Conservation (phyloP, 116 monocot genomes). For the Dioscorea cayenensis region DNA sequence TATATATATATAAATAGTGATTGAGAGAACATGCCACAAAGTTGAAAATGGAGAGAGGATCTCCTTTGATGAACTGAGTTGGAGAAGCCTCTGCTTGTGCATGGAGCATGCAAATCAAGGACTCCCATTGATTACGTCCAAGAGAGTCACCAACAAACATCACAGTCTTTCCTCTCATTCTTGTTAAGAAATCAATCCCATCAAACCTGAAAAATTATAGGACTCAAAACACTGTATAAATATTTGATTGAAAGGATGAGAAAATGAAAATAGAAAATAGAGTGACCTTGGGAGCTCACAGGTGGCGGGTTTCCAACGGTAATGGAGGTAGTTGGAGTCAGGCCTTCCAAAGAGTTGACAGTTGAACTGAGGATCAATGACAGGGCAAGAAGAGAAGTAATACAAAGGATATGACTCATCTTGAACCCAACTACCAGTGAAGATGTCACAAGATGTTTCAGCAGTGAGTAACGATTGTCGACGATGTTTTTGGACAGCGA, state of each 20-base stretch:
- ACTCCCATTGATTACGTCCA: constrained; percentile 89
- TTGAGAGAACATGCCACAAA: constrained; percentile 45
- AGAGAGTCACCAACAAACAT: constrained; percentile 97
- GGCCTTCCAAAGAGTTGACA: constrained; percentile 78
- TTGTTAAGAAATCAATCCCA: constrained; percentile 53
- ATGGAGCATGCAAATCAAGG: constrained; percentile 73
- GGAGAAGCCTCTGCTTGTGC: constrained; percentile 30
- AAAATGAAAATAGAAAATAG: background rate
- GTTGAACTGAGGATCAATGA: constrained; percentile 83
- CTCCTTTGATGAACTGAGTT: constrained; percentile 41
- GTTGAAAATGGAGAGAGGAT: constrained; percentile 67
- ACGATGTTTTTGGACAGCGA: constrained; percentile 12
- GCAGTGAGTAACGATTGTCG: constrained; percentile 2
- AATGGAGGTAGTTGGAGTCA: constrained; percentile 71
- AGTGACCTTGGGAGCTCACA: constrained; percentile 77
- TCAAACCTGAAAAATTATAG: constrained; percentile 36
- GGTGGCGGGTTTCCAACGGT: constrained; percentile 61
- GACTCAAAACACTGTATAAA: background rate
- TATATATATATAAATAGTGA: no score
- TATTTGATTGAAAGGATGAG: background rate
- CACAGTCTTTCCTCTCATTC: constrained; percentile 77
- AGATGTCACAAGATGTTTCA: constrained; percentile 43
- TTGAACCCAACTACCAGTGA: constrained; percentile 61
- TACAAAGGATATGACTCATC: constrained; percentile 61
- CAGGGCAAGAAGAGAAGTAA: constrained; percentile 40